phyloP scores from a whole-genome alignment of 192 early-diverging fungal genomes.

The Phlyctochytrium planicorne region DNA sequence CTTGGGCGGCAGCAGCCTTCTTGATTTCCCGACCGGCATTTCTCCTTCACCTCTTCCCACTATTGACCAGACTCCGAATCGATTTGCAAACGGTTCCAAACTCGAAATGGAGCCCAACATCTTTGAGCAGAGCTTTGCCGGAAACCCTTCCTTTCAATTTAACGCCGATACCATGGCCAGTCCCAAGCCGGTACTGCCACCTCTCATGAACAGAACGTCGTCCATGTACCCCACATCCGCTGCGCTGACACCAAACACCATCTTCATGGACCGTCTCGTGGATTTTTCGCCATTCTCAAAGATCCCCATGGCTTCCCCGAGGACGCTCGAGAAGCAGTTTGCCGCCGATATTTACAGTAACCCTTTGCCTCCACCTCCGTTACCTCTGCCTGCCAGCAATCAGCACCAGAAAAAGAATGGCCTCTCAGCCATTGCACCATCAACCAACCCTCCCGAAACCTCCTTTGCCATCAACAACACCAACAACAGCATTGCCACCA shows the following conservation, averaged over 20 bases:
- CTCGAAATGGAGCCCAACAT: conserved; percentile 85
- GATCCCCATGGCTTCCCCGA: neutral
- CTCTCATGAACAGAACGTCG: conserved; percentile 19
- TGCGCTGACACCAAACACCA: neutral
- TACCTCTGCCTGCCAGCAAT: neutral
- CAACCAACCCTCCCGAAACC: too few relatives aligned
- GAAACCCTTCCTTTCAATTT: conserved; percentile 10
- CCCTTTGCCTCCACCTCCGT: neutral
- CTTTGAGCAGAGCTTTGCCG: conserved; percentile 79
- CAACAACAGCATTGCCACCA: neutral
- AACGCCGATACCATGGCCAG: conserved; percentile 10
- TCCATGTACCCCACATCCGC: neutral
- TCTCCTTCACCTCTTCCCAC: conserved; percentile 40
- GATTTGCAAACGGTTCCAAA: conserved; percentile 42
- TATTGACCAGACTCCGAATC: conserved; percentile 42
- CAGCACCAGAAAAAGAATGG: too few relatives aligned
- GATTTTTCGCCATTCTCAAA: neutral
- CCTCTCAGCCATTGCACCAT: too few relatives aligned
- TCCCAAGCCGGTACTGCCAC: conserved; percentile 66
- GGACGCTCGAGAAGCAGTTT: neutral
- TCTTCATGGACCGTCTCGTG: neutral
- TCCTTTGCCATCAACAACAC: neutral
- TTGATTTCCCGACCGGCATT: conserved; percentile 38
- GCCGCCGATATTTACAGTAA: neutral
- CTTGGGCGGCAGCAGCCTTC: conserved; percentile 11